phyloP scores from a whole-genome alignment of 805 yeast genomes.

The Saturnispora ahearnii region DNA sequence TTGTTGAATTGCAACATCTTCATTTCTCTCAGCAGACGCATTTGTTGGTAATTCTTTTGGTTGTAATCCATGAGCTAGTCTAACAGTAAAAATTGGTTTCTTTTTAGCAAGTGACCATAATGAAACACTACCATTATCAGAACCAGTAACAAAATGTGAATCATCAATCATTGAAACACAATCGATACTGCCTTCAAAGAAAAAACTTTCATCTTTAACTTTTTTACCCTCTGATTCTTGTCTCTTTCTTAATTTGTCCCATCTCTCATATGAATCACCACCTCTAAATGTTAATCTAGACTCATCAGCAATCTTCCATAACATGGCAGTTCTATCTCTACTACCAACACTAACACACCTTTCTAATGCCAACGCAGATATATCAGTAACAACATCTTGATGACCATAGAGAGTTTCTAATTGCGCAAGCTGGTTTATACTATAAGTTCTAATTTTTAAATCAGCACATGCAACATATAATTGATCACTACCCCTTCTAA shows the following conservation, averaged over 20 bases:
- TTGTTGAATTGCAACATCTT: conserved; percentile 33
- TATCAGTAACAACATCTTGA: conserved; percentile 80
- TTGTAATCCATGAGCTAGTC: conserved; percentile 70
- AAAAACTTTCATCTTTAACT: conserved; percentile 29
- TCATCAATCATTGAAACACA: conserved; percentile 88
- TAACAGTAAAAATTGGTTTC: conserved; percentile 65
- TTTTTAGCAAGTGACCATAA: conserved; percentile 88
- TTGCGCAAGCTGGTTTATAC: conserved; percentile 78
- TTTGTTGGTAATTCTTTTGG: conserved; percentile 36
- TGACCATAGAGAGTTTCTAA: conserved; percentile 91
- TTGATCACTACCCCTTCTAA: conserved; percentile 75
- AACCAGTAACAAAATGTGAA: conserved; percentile 86
- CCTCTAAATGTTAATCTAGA: conserved; percentile 89
- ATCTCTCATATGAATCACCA: conserved; percentile 50
- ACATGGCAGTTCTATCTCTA: conserved; percentile 88
- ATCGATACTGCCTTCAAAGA: conserved; percentile 82
- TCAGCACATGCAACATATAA: conserved; percentile 91
- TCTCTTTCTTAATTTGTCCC: conserved; percentile 28
- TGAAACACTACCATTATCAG: conserved; percentile 86
- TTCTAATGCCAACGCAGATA: conserved; percentile 73
- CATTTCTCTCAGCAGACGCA: conserved; percentile 43
- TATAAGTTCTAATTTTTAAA: conserved; percentile 78
- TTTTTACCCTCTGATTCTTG: conserved; percentile 24
- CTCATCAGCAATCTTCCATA: conserved; percentile 96
- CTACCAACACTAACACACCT: conserved; percentile 95